Base-by-base conservation (phyloP, 495 filamentous ascomycete species). In the Tuber brumale region DNA sequence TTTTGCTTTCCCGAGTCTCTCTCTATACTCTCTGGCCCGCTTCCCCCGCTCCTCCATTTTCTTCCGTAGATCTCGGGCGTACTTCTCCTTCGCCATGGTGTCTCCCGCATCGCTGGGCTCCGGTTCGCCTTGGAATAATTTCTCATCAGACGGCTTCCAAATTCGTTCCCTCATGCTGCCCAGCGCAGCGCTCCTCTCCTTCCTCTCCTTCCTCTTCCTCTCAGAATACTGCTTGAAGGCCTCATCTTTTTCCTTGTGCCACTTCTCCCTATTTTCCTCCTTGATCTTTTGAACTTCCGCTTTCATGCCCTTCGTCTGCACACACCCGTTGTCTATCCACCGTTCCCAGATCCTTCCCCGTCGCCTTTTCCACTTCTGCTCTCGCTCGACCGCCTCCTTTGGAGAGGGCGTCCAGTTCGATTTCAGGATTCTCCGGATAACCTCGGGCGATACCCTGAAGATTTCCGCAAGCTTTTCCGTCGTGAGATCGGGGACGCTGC, bases 381-480 rank as follows among this genome's bases (percentile, higher is more conserved):
- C 87, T 71, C 93, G 88, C 9, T 89, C 85, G 48, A 88, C 86
- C 39, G 83, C 76, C 18, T 83, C 72, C 76, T 87, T 86, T 80
- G 94, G 90, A 16, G 90, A 88, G 1, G 94, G 92, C 75, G 82
- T 85, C 95, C 95, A 98, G 76, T 92, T 95, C 82, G 89, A 91
- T 83, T 89, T 93, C 80, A 99, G 84, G 44, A 99, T 95, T 35
- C 95, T 86, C 16, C 94, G 88, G 73, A 98, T 93, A 9, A 90
- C 92, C 79, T 99, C 95, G 1, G 92, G 88, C 1, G 93, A 94
- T 8, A 97, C 86, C 84, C 93, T 86, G 85, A 98, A 99, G 74
- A 94, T 87, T 0, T 90, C 80, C 0, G 95, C 89, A 8, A 99
- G 89, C 48, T 90, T 88, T 16, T 86, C 81, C 1, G 93, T 96